These are phyloP conservation scores for Bruguiera gymnorhiza DNA, from an alignment of 345 rosid species.

Conservation along the genomic window DNA sequence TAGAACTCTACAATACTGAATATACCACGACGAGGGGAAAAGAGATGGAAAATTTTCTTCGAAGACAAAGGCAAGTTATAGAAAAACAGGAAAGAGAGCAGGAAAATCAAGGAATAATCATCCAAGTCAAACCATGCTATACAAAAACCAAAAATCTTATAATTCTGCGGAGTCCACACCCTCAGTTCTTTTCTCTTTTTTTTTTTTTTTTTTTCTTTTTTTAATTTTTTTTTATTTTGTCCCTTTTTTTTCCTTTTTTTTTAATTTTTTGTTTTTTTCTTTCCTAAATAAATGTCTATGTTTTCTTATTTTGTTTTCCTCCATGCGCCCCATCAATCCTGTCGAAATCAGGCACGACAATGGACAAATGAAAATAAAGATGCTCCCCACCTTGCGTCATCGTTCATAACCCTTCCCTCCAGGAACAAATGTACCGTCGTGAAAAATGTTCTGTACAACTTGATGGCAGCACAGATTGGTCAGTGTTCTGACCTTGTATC, in stretches of 20 bases:
- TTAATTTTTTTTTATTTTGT: too few species aligned
- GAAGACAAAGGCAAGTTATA: too few species aligned
- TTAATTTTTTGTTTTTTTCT: too few species aligned
- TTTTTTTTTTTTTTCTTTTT: constrained; percentile 1
- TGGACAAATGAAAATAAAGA: constrained; percentile 9
- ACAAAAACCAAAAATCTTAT: constrained; percentile 26
- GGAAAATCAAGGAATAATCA: not conserved
- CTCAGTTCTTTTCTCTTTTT: constrained; percentile 5
- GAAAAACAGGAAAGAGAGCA: not conserved
- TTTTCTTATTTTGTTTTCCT: constrained; percentile 23
- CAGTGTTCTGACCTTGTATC: constrained; percentile 7
- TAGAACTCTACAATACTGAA: too few species aligned
- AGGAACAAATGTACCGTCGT: constrained; percentile 13
- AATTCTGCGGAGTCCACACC: constrained; percentile 11
- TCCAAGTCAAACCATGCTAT: constrained; percentile 29
- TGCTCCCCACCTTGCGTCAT: constrained; percentile 10
- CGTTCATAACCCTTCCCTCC: not conserved
- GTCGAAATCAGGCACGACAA: constrained; percentile 24
- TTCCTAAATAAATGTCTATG: constrained; percentile 15
- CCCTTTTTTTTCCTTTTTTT: not conserved
- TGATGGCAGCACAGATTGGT: not conserved
- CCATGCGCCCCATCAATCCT: constrained; percentile 24
- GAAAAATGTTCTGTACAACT: not conserved
- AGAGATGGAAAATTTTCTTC: too few species aligned
- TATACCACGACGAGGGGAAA: too few species aligned